Evolutionary conservation across 306 rosid species (phyloP).

Genomic region (Malus sieversii): DNA sequence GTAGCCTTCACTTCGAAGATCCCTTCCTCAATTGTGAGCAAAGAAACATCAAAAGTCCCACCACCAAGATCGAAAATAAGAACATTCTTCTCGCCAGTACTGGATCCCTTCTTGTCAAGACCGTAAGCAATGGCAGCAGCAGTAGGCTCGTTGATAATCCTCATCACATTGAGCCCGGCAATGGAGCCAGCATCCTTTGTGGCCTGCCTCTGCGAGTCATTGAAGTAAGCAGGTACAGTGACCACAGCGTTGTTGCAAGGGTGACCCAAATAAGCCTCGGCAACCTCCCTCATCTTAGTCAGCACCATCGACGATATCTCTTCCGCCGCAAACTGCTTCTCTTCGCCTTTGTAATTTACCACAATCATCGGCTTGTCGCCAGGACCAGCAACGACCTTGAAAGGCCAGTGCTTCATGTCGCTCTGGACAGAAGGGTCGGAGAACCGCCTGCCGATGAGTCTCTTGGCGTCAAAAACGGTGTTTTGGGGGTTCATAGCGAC

Average conservation of each 20-base stretch:
- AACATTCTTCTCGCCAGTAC: slow-evolving; percentile 30
- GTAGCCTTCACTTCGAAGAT: slow-evolving; percentile 46
- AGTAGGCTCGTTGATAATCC: slow-evolving; percentile 29
- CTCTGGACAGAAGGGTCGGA: slow-evolving; percentile 33
- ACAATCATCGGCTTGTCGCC: slow-evolving; percentile 49
- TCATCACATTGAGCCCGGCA: too few relatives aligned
- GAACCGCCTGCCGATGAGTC: slow-evolving; percentile 28
- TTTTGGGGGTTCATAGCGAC: slow-evolving; percentile 45
- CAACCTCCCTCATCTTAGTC: slow-evolving; percentile 35
- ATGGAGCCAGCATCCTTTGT: too few relatives aligned
- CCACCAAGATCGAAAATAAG: slow-evolving; percentile 41
- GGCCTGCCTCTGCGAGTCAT: too few relatives aligned
- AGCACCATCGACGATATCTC: slow-evolving; percentile 45
- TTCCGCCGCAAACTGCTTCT: slow-evolving; percentile 38
- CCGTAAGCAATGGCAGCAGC: slow-evolving; percentile 50
- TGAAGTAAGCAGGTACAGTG: background rate
- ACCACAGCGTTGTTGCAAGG: background rate
- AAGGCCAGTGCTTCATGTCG: slow-evolving; percentile 41
- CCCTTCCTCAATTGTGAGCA: slow-evolving; percentile 38
- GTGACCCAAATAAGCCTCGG: slow-evolving; percentile 26
- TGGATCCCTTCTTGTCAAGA: slow-evolving; percentile 35
- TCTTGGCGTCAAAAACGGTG: slow-evolving; percentile 45
- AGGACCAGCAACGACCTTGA: slow-evolving; percentile 31
- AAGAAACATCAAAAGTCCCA: slow-evolving; percentile 36
- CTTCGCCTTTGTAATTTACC: slow-evolving; percentile 32